A percentile compares a stretch with the other conserved stretches of the same genome.
These are phyloP conservation scores for Flaveria brownii DNA, from an alignment of 129 eudicot genomes.

Conservation along the genomic window DNA sequence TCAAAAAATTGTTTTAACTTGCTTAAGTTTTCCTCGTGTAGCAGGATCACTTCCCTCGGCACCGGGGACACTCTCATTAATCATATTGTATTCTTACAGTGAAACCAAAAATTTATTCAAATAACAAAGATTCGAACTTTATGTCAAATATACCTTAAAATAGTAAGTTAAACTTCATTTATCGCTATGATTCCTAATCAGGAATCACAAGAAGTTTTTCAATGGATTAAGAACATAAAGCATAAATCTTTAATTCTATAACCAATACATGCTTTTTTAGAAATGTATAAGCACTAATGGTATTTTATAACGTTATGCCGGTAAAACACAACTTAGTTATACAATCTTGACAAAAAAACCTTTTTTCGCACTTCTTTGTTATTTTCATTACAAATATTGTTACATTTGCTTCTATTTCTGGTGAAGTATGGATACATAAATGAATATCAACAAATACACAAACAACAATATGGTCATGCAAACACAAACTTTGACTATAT, in stretches of 20 bases:
- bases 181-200: background rate
- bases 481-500: background rate
- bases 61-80: slow-evolving; percentile 60
- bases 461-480: background rate
- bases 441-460: background rate
- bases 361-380: slow-evolving; percentile 60
- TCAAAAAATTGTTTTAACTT: no score
- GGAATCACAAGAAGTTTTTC: background rate
- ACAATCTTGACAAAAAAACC: slow-evolving; percentile 64
- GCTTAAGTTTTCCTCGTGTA: background rate
- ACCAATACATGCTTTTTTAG: background rate
- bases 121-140: background rate
- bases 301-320: background rate
- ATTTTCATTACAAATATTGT: slow-evolving; percentile 27
- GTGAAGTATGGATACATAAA: slow-evolving; percentile 17
- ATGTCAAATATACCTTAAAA: background rate
- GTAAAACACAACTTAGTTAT: slow-evolving; percentile 39
- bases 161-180: background rate
- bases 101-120: slow-evolving; percentile 43
- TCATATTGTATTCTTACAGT: slow-evolving; percentile 51
- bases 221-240: slow-evolving; percentile 5
- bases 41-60: slow-evolving; percentile 62
- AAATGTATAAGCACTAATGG: background rate
- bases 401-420: slow-evolving; percentile 25
- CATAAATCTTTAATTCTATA: background rate